Conservation (phyloP, 257 asterid species). For the Misopates orontium region DNA sequence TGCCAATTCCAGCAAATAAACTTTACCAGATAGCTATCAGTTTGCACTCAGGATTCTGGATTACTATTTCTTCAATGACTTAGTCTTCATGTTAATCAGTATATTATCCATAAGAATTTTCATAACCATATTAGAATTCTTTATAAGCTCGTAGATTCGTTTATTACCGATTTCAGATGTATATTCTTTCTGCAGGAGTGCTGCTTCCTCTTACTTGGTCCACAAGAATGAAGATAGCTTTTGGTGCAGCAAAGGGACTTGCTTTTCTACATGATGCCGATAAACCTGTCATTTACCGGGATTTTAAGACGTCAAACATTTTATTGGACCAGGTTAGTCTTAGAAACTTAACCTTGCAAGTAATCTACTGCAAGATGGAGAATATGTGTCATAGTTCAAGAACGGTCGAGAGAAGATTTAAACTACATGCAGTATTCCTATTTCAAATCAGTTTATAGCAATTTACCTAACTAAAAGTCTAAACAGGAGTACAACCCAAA, state of each 20-base stretch:
- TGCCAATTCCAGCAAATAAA: neutral
- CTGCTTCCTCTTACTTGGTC: slow-evolving; percentile 88
- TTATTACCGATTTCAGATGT: neutral
- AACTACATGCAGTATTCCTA: neutral
- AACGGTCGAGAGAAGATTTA: neutral
- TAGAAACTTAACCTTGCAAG: neutral
- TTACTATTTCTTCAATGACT: neutral
- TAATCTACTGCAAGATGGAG: neutral
- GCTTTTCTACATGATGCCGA: slow-evolving; percentile 89
- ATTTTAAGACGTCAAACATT: slow-evolving; percentile 88
- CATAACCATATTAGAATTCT: neutral
- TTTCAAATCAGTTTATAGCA: neutral
- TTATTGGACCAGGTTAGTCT: slow-evolving; percentile 62
- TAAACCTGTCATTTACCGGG: slow-evolving; percentile 90
- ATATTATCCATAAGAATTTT: slow-evolving; percentile 4
- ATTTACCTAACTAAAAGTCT: neutral
- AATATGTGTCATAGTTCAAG: neutral
- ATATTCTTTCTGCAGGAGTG: slow-evolving; percentile 20
- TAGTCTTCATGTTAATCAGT: neutral
- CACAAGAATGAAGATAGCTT: slow-evolving; percentile 81
- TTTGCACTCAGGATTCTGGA: neutral
- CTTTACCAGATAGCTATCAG: neutral
- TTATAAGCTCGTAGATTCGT: neutral
- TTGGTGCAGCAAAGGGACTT: slow-evolving; percentile 91
- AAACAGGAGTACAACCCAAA: slow-evolving; percentile 64